Conservation (phyloP, 148 eudicot genomes). For the Fallopia convolvulus region DNA sequence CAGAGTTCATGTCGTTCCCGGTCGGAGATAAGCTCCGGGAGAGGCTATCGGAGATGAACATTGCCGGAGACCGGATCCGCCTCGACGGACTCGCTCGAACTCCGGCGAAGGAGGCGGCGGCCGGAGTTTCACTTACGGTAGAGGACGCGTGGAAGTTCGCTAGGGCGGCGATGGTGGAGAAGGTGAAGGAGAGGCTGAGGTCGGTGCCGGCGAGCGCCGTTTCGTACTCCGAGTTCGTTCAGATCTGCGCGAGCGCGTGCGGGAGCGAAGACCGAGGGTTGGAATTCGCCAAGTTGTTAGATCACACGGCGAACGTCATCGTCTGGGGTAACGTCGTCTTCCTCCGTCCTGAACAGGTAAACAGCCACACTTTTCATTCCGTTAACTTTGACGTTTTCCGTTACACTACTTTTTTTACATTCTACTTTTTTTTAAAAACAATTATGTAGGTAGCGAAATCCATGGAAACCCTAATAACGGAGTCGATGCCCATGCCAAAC, state of each 20-base stretch:
- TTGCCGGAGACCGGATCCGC: slow-evolving; percentile 24
- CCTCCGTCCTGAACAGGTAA: slow-evolving; percentile 61
- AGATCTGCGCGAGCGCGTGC: slow-evolving; percentile 29
- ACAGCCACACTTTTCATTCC: not conserved
- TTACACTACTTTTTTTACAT: not conserved
- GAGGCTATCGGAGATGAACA: slow-evolving; percentile 20
- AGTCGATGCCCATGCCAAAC: slow-evolving; percentile 35
- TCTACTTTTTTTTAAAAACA: not conserved
- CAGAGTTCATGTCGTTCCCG: slow-evolving; percentile 29
- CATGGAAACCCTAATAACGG: slow-evolving; percentile 36
- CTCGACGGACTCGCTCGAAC: slow-evolving; percentile 19
- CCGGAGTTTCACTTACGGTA: slow-evolving; percentile 18
- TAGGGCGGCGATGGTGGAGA: slow-evolving; percentile 31
- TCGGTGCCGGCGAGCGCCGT: slow-evolving; percentile 25
- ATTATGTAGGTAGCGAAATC: slow-evolving; percentile 49
- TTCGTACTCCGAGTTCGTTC: slow-evolving; percentile 34
- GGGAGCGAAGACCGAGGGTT: slow-evolving; percentile 24
- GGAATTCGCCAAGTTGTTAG: slow-evolving; percentile 48
- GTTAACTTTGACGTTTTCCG: not conserved
- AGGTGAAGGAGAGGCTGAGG: slow-evolving; percentile 29
- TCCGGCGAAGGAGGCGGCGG: not conserved
- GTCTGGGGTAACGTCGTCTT: slow-evolving; percentile 51
- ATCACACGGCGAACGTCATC: slow-evolving; percentile 52
- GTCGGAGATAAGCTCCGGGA: slow-evolving; percentile 39
- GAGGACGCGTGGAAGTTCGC: slow-evolving; percentile 43